A percentile compares a stretch with the other conserved stretches of the same genome.
These are phyloP conservation scores for Phytophthora brassicae DNA, from an alignment of 352 stramenopile species.

Conservation along the genomic window DNA sequence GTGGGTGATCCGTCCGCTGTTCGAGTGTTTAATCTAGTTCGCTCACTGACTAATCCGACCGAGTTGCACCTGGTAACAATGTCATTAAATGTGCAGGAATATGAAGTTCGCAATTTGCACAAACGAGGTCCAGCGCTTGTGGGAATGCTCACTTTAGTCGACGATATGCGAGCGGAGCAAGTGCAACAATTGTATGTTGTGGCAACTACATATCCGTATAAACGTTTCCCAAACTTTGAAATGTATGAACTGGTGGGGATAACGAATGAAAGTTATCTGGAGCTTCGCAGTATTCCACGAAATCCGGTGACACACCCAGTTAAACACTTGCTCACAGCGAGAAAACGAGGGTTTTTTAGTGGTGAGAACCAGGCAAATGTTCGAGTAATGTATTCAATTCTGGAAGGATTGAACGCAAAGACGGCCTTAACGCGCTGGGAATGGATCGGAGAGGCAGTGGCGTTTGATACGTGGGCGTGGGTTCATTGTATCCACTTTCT, in stretches of 20 bases:
- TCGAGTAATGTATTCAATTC: slow-evolving; percentile 20
- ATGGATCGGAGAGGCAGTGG: slow-evolving; percentile 22
- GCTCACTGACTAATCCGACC: slow-evolving; percentile 7
- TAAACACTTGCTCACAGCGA: slow-evolving; percentile 33
- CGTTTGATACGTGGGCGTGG: slow-evolving; percentile 40
- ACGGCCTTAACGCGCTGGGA: slow-evolving; percentile 23
- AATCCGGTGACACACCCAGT: slow-evolving; percentile 17
- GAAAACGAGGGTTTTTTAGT: slow-evolving; percentile 35
- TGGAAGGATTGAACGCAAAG: slow-evolving; percentile 16
- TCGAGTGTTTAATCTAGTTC: slow-evolving; percentile 40
- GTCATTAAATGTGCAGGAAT: slow-evolving; percentile 38
- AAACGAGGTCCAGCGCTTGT: slow-evolving; percentile 26
- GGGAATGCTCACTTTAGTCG: slow-evolving; percentile 30
- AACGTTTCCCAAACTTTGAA: slow-evolving; percentile 31
- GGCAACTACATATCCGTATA: slow-evolving; percentile 37
- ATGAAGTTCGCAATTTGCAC: slow-evolving; percentile 19
- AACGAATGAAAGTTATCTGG: slow-evolving; percentile 25
- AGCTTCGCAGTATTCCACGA: slow-evolving; percentile 25
- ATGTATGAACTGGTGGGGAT: slow-evolving; percentile 23
- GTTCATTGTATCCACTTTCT: slow-evolving; percentile 44
- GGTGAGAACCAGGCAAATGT: slow-evolving; percentile 32
- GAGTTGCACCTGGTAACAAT: slow-evolving; percentile 29
- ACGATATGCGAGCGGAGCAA: slow-evolving; percentile 24
- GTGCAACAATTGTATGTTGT: slow-evolving; percentile 34
- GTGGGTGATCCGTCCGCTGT: slow-evolving; percentile 13